Evolutionary conservation across 2,329 filamentous ascomycete species (phyloP).

Genomic region (Cytospora leucostoma): DNA sequence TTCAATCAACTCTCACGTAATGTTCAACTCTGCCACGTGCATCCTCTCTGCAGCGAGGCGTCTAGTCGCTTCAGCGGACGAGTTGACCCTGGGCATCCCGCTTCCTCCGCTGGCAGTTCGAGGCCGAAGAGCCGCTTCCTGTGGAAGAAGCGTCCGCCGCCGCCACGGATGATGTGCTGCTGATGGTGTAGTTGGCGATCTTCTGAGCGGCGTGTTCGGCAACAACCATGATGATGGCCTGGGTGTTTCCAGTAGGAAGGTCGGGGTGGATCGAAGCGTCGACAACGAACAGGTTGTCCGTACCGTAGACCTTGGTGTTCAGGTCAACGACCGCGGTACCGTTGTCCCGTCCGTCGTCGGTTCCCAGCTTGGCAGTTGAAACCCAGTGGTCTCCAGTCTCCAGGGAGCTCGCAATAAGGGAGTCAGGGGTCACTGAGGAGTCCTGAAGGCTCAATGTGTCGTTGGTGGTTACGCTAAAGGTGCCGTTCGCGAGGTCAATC

Average conservation of each 20-base stretch:
- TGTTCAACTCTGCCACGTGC: neutral
- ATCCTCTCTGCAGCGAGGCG: neutral
- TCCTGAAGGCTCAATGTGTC: slow-evolving; percentile 5
- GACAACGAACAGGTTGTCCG: slow-evolving; percentile 62
- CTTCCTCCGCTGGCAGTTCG: slow-evolving; percentile 1
- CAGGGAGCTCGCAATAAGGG: slow-evolving; percentile 12
- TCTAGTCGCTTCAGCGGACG: slow-evolving; percentile 10
- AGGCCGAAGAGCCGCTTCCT: neutral
- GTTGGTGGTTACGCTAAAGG: slow-evolving; percentile 4
- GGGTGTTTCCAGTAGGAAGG: slow-evolving; percentile 63
- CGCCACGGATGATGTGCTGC: neutral
- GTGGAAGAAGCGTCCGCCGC: neutral
- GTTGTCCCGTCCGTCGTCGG: slow-evolving; percentile 49
- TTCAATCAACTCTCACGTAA: neutral
- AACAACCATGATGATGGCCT: slow-evolving; percentile 43
- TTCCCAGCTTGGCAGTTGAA: slow-evolving; percentile 58
- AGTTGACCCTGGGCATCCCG: slow-evolving; percentile 6
- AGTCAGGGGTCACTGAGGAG: neutral
- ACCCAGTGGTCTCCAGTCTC: slow-evolving; percentile 25
- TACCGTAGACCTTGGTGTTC: slow-evolving; percentile 60
- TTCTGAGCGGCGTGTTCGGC: slow-evolving; percentile 41
- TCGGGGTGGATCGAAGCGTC: slow-evolving; percentile 66
- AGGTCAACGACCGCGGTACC: slow-evolving; percentile 58
- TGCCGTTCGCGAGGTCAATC: slow-evolving; percentile 21
- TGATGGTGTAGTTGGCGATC: slow-evolving; percentile 22